Evolutionary conservation across 148 eudicot species (phyloP), one percentile per base, ranked within the genome.

Genomic region (Limonium bicolor): DNA sequence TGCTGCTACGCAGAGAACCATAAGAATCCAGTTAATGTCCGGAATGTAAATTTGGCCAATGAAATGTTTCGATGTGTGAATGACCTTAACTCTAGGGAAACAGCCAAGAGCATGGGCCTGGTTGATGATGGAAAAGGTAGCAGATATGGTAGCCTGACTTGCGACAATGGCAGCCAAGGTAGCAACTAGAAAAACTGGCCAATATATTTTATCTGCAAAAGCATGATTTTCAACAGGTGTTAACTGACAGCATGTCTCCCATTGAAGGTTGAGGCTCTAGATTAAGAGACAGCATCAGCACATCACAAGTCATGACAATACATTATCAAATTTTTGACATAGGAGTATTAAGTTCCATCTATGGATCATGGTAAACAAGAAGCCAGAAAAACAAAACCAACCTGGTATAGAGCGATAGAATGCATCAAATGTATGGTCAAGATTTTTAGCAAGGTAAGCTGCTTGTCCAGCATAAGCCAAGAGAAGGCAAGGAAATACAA

Each of bases 381-480:
- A 29, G 35, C n/a, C n/a, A n/a, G n/a, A n/a, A n/a, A n/a, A n/a
- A n/a, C n/a, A 20, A 7, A 48, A 57, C 42, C 55, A 20, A 84
- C 97, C 95, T 68, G 97, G 97, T 56, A 90, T 90, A 15, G 97
- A 90, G 35, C 69, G 95, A 58, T 90, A 90, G 62, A 90, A 90
- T 38, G 93, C 92, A 71, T 90, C 85, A 18, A 20, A 24, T 4
- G 71, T 87, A 63, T 90, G 97, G 5, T 69, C 80, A 31, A 57
- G 63, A 55, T 90, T 69, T 44, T 75, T 46, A 68, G 73, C 70
- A 35, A 90, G 87, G 58, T 84, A 90, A 18, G 97, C 97, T 32
- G 97, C 97, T 65, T 90, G 97, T 31, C 97, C 97, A 27, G 79
- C 68, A 72, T 90, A 90, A 51, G 95, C 93, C 48, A 90, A 61